Evolutionary conservation across 768 basidiomycete species (phyloP), one percentile per base, ranked within the genome.

Genomic region (Zangia roseola): DNA sequence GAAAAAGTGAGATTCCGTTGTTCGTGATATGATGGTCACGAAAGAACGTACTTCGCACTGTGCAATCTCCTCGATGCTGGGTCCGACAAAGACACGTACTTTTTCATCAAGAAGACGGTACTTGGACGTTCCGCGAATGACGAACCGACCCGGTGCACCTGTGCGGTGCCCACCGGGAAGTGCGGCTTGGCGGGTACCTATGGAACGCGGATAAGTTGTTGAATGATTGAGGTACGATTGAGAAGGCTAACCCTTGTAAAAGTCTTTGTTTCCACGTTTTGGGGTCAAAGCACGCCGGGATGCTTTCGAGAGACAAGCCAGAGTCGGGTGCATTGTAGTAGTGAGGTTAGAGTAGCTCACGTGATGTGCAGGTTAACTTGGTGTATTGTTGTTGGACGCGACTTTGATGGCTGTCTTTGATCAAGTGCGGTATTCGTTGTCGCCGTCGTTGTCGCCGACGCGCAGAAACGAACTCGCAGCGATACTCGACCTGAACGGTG

Each of bases 211-310:
- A 12, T 10, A 14, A 12, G 41, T 50, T 28, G 17, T 13, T n/a
- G 5, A 24, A 8, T 7, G 25, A 25, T 49, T 14, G 10, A 39
- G 24, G 5, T 47, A n/a, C 1, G 40, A 42, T 14, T 33, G 14
- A 17, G 16, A 34, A 31, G 8, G 42, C 70, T n/a, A 7, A 88
- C 95, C 95, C 70, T 98, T 98, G 78, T 97, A 97, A 65, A 78
- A 97, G 63, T 99, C 92, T 62, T 97, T 98, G 73, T 97, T 97
- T 14, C 82, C 95, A 40, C 84, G 72, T 67, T 97, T 97, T 0
- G 90, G 76, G 0, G 87, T 93, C 42, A 98, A 73, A 2, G 93
- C 81, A 21, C 82, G 75, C 47, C 95, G 77, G 0, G 89, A 91
- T 19, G 94, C 94, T 63, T 93, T 94, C 26, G 88, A 89, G 3